Conservation (phyloP, 2,329 filamentous ascomycete species). For the Monosporascus sp. region DNA sequence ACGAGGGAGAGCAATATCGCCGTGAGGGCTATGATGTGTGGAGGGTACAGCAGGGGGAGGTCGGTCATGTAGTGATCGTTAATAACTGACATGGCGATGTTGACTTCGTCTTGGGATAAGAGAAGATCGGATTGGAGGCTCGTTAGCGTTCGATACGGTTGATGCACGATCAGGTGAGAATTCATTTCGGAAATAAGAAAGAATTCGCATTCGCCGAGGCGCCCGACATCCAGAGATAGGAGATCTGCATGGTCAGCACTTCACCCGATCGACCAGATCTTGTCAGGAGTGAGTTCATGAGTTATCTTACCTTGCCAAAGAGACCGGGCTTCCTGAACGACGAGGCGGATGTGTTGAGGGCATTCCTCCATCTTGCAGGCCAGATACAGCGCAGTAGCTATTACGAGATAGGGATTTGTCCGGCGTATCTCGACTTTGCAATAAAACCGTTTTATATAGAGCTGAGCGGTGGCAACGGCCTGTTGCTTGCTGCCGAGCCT, state of each 20-base stretch:
- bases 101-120: conserved; percentile 72
- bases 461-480: conserved; percentile 85
- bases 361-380: conserved; percentile 98
- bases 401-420: conserved; percentile 88
- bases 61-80: conserved; percentile 94
- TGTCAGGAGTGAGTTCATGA: background rate
- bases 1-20: conserved; percentile 82
- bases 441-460: conserved; percentile 94
- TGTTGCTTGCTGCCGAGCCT: conserved; percentile 84
- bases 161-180: conserved; percentile 83
- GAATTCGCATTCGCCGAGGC: conserved; percentile 91
- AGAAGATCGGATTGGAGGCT: conserved; percentile 65
- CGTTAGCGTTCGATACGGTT: conserved; percentile 78
- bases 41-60: conserved; percentile 76
- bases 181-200: conserved; percentile 86
- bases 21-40: conserved; percentile 84
- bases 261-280: conserved; percentile 7
- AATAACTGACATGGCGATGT: conserved; percentile 74
- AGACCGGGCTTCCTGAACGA: conserved; percentile 79
- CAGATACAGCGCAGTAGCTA: conserved; percentile 90
- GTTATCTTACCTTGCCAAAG: conserved; percentile 65
- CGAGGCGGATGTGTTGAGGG: conserved; percentile 89
- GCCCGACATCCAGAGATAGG: conserved; percentile 69
- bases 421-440: conserved; percentile 82
- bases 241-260: conserved; percentile 44